Evolutionary conservation across 441 rosid genomes (phyloP).

Genomic region (Populus hybrid): DNA sequence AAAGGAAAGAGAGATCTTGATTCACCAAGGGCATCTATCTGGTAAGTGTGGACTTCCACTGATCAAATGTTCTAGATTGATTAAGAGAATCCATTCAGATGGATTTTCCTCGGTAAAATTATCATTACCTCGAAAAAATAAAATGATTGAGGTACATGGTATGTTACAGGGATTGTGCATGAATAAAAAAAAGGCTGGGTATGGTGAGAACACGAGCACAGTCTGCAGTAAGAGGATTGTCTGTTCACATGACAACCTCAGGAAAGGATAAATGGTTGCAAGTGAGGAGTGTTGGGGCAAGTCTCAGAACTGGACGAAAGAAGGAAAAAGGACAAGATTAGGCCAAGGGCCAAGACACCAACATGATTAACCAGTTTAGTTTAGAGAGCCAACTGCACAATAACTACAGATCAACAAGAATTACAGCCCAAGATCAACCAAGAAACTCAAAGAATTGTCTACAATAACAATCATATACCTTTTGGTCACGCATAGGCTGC

Average conservation of each 20-base stretch:
- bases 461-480: constrained; percentile 34
- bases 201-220: not conserved
- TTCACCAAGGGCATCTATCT: not conserved
- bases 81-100: not conserved
- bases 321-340: not conserved
- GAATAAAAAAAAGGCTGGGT: not conserved
- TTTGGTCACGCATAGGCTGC: constrained; percentile 98
- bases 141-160: not conserved
- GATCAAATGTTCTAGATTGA: not conserved
- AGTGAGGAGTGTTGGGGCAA: not conserved
- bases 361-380: not conserved
- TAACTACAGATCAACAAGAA: not conserved
- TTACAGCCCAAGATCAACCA: not conserved
- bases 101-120: not conserved
- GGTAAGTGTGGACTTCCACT: not conserved
- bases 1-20: not conserved
- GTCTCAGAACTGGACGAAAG: not conserved
- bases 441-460: not conserved
- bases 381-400: not conserved
- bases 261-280: not conserved
- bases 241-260: not conserved
- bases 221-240: not conserved
- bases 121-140: not conserved
- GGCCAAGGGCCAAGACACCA: not conserved
- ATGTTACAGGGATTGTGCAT: not conserved